phyloP scores from a whole-genome alignment of 2,329 filamentous ascomycete species.

The Cladosporium velox region DNA sequence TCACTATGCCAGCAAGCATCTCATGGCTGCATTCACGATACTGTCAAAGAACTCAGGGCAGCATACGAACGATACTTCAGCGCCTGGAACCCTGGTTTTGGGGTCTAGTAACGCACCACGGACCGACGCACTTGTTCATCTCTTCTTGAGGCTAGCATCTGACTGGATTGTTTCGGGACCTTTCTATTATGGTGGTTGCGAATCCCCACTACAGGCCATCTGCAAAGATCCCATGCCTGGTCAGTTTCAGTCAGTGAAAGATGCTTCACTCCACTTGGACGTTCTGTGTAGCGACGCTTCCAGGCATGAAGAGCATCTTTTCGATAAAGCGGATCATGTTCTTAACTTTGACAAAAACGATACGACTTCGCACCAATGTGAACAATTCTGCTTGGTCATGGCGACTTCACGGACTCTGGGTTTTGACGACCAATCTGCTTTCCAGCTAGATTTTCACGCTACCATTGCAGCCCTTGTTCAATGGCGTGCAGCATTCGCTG shows the following conservation, averaged over 20 bases:
- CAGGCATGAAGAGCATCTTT: neutral
- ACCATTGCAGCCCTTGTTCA: neutral
- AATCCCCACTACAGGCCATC: conserved; percentile 16
- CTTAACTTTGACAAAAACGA: neutral
- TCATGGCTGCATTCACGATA: conserved; percentile 11
- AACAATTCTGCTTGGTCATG: neutral
- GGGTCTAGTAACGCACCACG: neutral
- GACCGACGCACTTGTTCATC: conserved; percentile 19
- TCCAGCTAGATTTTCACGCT: neutral
- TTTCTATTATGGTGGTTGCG: neutral
- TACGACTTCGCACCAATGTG: neutral
- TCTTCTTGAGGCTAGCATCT: conserved; percentile 21
- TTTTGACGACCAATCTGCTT: neutral
- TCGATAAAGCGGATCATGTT: neutral
- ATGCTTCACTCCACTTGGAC: conserved; percentile 13
- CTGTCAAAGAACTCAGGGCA: neutral
- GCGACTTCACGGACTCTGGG: neutral
- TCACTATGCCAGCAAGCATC: conserved; percentile 19
- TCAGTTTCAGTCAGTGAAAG: conserved; percentile 13
- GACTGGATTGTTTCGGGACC: conserved; percentile 12
- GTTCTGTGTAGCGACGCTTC: conserved; percentile 5
- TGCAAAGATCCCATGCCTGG: conserved; percentile 10
- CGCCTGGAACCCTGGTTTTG: neutral
- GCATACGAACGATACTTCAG: neutral
- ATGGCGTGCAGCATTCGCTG: conserved; percentile 18